Evolutionary conservation across 1,284 basidiomycete species (phyloP).

Genomic region (Schizophyllum amplum): DNA sequence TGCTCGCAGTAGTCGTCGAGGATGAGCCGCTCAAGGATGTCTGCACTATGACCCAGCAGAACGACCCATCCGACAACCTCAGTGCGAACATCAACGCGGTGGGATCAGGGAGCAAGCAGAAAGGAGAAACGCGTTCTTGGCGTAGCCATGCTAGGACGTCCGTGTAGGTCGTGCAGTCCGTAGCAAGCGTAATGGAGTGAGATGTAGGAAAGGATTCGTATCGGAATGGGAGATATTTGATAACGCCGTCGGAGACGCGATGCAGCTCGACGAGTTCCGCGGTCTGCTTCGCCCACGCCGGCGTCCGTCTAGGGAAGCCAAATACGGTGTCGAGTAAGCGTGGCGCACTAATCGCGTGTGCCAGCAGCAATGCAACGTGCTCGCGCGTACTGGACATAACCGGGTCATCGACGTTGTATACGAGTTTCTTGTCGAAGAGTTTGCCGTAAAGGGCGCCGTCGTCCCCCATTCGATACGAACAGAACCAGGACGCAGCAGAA

Average conservation of each 20-base stretch:
- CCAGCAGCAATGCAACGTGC: background rate
- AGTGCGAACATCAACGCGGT: background rate
- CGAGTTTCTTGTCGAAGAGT: background rate
- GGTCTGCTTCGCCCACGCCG: background rate
- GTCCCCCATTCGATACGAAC: background rate
- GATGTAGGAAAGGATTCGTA: background rate
- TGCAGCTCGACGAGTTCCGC: background rate
- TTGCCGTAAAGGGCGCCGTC: background rate
- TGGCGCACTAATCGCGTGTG: background rate
- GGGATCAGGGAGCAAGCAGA: background rate
- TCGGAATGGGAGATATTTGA: background rate
- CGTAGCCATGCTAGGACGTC: background rate
- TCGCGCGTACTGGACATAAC: background rate
- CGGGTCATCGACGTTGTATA: background rate
- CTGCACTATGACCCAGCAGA: background rate
- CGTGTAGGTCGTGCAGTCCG: background rate
- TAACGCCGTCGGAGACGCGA: background rate
- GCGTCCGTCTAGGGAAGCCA: too few relatives aligned
- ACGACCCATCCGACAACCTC: background rate
- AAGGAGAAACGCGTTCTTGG: background rate
- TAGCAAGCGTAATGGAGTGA: background rate
- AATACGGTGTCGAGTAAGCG: background rate
- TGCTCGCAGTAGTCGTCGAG: background rate
- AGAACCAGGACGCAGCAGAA: background rate
- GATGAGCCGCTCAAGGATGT: background rate